These are phyloP conservation scores for Mycosphaerella sp. DNA, from an alignment of 2,329 filamentous ascomycete genomes.

Conservation along the genomic window DNA sequence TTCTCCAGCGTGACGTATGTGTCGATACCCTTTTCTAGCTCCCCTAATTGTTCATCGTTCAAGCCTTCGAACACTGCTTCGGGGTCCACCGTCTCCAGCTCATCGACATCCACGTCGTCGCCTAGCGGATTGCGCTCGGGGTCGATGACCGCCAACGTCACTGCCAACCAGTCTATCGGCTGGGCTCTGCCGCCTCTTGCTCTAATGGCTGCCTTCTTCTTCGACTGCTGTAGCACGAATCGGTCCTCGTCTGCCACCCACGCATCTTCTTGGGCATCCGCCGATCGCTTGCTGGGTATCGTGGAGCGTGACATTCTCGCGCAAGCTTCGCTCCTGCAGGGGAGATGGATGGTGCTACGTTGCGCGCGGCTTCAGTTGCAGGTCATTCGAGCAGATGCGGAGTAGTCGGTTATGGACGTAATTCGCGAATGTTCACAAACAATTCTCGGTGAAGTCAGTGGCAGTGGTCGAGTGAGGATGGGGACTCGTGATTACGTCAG, in stretches of 20 bases:
- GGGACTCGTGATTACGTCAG: not conserved
- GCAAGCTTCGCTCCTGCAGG: not conserved
- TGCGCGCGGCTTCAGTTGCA: constrained; percentile 4
- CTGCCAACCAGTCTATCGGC: constrained; percentile 88
- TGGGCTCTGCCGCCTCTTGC: constrained; percentile 86
- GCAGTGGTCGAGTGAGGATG: not conserved
- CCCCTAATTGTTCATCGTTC: constrained; percentile 58
- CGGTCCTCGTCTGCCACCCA: constrained; percentile 94
- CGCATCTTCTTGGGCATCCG: constrained; percentile 45
- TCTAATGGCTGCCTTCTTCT: constrained; percentile 94
- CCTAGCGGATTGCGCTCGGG: constrained; percentile 70
- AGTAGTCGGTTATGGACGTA: not conserved
- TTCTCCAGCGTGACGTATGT: constrained; percentile 74
- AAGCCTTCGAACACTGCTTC: constrained; percentile 73
- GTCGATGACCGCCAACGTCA: constrained; percentile 84
- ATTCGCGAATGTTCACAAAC: constrained; percentile 1
- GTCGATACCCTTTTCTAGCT: constrained; percentile 77
- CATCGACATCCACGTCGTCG: constrained; percentile 68
- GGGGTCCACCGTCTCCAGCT: constrained; percentile 71
- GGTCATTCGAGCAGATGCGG: constrained; percentile 1
- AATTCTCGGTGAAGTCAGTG: not conserved
- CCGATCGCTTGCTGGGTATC: constrained; percentile 37
- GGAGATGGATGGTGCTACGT: constrained; percentile 10
- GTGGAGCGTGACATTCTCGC: constrained; percentile 29
- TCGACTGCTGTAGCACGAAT: constrained; percentile 92